Evolutionary conservation across 2,329 filamentous ascomycete genomes (phyloP).

Genomic region (Ascochyta pisi): DNA sequence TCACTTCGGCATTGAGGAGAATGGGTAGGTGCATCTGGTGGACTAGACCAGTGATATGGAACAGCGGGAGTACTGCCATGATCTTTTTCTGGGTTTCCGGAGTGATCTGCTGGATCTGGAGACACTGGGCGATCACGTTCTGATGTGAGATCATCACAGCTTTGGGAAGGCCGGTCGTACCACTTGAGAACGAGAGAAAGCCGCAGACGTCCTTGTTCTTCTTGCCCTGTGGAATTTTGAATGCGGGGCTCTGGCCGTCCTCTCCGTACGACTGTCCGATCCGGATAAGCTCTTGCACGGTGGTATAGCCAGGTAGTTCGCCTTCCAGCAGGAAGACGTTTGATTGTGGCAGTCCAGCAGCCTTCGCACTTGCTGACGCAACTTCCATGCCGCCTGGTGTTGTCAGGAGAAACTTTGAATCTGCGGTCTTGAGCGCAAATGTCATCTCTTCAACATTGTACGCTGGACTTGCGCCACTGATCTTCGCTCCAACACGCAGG

Average conservation of each 20-base stretch:
- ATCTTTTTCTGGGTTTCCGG: constrained; percentile 51
- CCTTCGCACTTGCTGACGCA: constrained; percentile 61
- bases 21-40: constrained; percentile 66
- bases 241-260: constrained; percentile 55
- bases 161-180: constrained; percentile 49
- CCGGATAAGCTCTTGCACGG: constrained; percentile 55
- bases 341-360: constrained; percentile 60
- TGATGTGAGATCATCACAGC: constrained; percentile 47
- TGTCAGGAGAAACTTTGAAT: constrained; percentile 66
- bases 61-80: constrained; percentile 43
- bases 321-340: constrained; percentile 66
- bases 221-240: constrained; percentile 59
- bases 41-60: constrained; percentile 48
- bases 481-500: constrained; percentile 62
- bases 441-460: constrained; percentile 74
- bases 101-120: constrained; percentile 59
- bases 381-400: constrained; percentile 62
- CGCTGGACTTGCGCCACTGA: constrained; percentile 68
- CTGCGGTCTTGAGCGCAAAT: constrained; percentile 65
- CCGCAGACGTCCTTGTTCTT: constrained; percentile 64
- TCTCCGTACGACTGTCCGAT: constrained; percentile 53
- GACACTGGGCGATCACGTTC: constrained; percentile 61
- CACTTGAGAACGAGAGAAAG: constrained; percentile 51
- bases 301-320: constrained; percentile 57
- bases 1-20: constrained; percentile 68